Evolutionary conservation across 2,329 filamentous ascomycete species (phyloP), one percentile per base, ranked within the genome.

Genomic region (Fusarium sororula): DNA sequence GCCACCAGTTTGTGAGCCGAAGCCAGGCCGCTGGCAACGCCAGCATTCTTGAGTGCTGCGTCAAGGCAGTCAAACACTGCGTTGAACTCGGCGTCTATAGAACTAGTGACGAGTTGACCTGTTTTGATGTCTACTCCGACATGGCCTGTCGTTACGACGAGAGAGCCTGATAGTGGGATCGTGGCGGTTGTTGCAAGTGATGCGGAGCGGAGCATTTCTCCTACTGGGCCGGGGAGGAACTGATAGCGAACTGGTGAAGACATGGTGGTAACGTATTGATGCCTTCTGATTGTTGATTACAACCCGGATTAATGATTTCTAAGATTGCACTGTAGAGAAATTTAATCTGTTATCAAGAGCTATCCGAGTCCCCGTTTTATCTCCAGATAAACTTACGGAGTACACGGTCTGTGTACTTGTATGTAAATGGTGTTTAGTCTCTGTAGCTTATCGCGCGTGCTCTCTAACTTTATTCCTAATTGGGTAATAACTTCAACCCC

Each of bases 1-100:
- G 32, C 51, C 20, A 55, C 35, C 15, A 55, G 11, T 3, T 55
- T 41, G 0, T 55, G 51, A 14, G 35, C 35, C 7, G 35, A n/a
- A 3, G 5, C 35, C 0, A 55, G 51, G 1, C 51, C 51, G 0
- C 6, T 18, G 4, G 35, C 3, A 10, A 30, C 35, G 0, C 35
- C 35, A 2, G 35, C 51, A 17, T 55, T 39, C 35, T 28, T 41
- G 7, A 55, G 24, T 0, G 35, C 35, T 30, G 24, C 35, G 2
- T 55, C 24, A 7, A 55, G 35, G 0, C 35, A 55, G 14, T 55
- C 51, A 28, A 55, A 14, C 11, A 55, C 51, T 1, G 35, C 35
- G 11, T 41, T 41, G 14, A 55, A 41, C 35, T 55, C 51, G 5
- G 35, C 51, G 7, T 28, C 35, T 14, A 30, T 18, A 3, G 35